Percentiles rank a stretch among this genome's conserved stretches.
phyloP scores from a whole-genome alignment of 371 early-diverging fungal species.

The Dichotomocladium elegans region DNA sequence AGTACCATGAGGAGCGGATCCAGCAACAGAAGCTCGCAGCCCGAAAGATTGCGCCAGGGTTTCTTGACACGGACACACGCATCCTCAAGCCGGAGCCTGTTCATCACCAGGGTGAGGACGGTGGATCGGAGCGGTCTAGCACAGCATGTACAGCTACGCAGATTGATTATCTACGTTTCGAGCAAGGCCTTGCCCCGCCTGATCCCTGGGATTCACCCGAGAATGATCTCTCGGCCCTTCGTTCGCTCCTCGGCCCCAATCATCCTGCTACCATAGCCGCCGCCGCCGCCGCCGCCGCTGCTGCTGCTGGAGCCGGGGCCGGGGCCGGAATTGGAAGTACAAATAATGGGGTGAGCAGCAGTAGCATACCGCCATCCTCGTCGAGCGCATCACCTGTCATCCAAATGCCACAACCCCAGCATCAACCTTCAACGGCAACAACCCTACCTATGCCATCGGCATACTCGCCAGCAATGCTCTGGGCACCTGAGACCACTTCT shows the following conservation, averaged over 20 bases:
- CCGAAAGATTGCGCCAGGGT: constrained; percentile 56
- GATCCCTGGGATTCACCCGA: constrained; percentile 74
- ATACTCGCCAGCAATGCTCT: not conserved
- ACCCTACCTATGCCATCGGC: not conserved
- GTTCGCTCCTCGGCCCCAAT: constrained; percentile 29
- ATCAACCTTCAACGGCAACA: not conserved
- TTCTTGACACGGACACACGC: constrained; percentile 51
- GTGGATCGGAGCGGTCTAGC: not conserved
- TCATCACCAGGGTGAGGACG: constrained; percentile 1
- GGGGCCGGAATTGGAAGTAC: too few relatives aligned
- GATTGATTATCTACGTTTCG: constrained; percentile 62
- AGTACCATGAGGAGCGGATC: constrained; percentile 30
- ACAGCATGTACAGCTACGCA: not conserved
- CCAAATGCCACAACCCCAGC: constrained; percentile 8
- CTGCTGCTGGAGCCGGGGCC: too few relatives aligned
- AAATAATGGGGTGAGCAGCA: too few relatives aligned
- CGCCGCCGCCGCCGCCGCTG: not conserved
- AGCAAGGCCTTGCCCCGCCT: constrained; percentile 68
- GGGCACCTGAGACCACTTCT: not conserved
- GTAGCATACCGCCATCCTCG: not conserved
- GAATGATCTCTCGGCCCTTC: constrained; percentile 47
- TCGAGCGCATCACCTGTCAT: constrained; percentile 3
- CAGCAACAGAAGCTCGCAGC: constrained; percentile 46
- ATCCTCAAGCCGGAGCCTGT: constrained; percentile 42
- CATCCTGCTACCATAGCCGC: constrained; percentile 4